Percentiles rank a stretch among this genome's conserved stretches.
phyloP scores from a whole-genome alignment of 2,329 filamentous ascomycete genomes.

The Aureobasidium sp. region DNA sequence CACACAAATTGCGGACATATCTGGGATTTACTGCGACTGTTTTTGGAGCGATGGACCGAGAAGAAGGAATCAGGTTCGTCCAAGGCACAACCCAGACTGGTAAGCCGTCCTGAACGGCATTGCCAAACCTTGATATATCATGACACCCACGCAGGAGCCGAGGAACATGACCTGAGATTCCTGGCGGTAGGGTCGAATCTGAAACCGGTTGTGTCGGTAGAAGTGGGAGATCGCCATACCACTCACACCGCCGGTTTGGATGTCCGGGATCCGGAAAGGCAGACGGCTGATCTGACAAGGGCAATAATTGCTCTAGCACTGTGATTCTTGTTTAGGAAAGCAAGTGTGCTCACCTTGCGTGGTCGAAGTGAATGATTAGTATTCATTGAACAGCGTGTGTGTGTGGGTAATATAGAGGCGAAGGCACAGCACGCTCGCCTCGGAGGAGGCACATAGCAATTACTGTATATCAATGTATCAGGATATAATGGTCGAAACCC shows the following conservation, averaged over 20 bases:
- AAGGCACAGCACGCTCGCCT: not conserved
- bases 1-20: conserved; percentile 6
- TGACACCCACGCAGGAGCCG: not conserved
- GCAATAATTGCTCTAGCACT: not conserved
- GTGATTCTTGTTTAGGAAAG: not conserved
- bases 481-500: conserved; percentile 1
- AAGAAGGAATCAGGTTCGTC: not conserved
- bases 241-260: conserved; percentile 13
- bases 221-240: conserved; percentile 2
- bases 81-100: not conserved
- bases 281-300: conserved; percentile 8
- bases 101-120: not conserved
- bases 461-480: not conserved
- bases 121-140: conserved; percentile 3
- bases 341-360: not conserved
- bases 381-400: not conserved
- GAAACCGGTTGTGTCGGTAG: conserved; percentile 11
- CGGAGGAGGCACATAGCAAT: not conserved
- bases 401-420: not conserved
- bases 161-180: not conserved
- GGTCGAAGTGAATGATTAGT: not conserved
- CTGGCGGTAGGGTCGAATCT: not conserved
- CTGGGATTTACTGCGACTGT: not conserved
- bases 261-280: conserved; percentile 6
- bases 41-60: not conserved